These are phyloP conservation scores for Rhodamnia argentea DNA, from an alignment of 345 rosid genomes.

Conservation along the genomic window DNA sequence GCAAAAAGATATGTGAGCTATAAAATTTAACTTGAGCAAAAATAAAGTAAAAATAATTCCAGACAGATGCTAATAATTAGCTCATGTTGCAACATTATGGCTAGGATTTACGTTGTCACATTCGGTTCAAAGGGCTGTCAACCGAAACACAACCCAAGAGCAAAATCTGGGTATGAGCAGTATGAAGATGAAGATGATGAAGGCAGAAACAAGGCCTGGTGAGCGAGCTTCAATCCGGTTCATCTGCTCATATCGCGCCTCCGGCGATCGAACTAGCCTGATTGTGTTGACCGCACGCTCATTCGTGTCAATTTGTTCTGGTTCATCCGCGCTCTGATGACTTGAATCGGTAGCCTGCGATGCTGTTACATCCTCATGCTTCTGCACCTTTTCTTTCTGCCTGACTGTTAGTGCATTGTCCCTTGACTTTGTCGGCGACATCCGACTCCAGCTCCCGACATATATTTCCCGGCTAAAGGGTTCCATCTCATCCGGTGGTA, in stretches of 20 bases:
- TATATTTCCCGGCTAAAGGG: neutral
- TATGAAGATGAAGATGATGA: neutral
- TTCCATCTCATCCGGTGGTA: neutral
- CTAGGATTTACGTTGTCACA: neutral
- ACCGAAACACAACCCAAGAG: neutral
- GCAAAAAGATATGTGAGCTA: too few species aligned
- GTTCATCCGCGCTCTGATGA: neutral
- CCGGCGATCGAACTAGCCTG: neutral
- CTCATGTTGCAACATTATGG: neutral
- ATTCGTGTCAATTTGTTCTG: neutral
- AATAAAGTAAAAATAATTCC: too few species aligned
- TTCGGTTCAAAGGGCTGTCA: neutral
- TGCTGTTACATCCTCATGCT: neutral
- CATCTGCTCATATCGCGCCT: neutral
- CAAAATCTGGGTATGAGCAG: neutral
- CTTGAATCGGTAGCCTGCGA: neutral
- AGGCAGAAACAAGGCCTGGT: neutral
- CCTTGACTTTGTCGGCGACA: accelerated
- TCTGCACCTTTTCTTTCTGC: neutral
- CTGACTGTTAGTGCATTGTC: neutral
- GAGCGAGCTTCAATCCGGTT: neutral
- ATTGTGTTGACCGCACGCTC: neutral
- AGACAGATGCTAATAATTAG: too few species aligned
- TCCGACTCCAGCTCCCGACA: neutral
- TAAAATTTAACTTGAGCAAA: too few species aligned